Evolutionary conservation across 2,329 filamentous ascomycete species (phyloP), one percentile per base, ranked within the genome.

Genomic region (Penicillium concentricum): DNA sequence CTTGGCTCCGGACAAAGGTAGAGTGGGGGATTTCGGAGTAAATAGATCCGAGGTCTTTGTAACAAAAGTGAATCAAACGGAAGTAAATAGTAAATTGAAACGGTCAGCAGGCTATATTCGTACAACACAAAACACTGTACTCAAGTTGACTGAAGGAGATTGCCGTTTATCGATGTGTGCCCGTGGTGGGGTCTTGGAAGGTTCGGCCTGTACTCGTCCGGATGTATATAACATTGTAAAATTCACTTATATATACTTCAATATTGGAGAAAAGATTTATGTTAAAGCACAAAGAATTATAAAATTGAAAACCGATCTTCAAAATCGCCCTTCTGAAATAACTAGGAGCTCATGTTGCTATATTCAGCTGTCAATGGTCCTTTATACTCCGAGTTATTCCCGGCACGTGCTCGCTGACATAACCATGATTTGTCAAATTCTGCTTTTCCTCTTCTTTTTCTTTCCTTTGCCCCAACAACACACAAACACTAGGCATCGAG

Each of bases 341-440:
- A 8, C n/a, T 24, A 34, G n/a, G 37, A 51, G 10, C 7, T 20
- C 30, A 20, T 26, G 30, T 5, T 44, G 18, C 10, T 7, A 30
- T 22, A 28, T 20, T 22, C 13, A 10, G 16, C 13, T 15, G 34
- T 34, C 34, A 7, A 39, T 24, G 22, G n/a, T 15, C 9, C 35
- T 38, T 37, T 51, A 45, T 56, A 51, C 34, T 41, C 39, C 56
- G 52, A 51, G 32, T 58, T 59, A 61, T 54, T 10, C 39, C 58
- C 63, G 59, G 56, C 64, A 65, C 64, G 64, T 66, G 64, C 58
- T 15, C 12, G 63, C 47, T 70, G 53, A 66, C 58, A 56, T 68
- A 63, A 65, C 60, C 61, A 48, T 58, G 64, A 52, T 60, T 59
- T 62, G 61, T 61, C 60, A 61, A 57, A 61, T 62, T 68, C 60